phyloP scores from a whole-genome alignment of 805 yeast species.

The Candida berthetii region DNA sequence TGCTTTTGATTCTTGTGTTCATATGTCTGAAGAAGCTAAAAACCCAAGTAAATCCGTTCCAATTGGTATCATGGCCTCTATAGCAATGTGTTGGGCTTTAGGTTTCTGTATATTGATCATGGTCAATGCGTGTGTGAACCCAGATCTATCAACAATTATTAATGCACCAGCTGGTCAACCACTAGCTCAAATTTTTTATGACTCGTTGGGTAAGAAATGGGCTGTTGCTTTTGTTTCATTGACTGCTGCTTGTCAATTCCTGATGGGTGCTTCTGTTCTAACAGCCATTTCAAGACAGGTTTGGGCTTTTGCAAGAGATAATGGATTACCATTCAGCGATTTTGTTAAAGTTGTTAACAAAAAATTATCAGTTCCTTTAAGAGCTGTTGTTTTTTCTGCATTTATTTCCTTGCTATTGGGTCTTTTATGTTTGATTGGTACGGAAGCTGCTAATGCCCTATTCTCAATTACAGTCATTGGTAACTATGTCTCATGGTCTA shows the following conservation, averaged over 20 bases:
- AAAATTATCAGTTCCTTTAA: conserved; percentile 50
- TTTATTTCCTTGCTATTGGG: conserved; percentile 27
- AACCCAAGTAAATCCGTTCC: conserved; percentile 58
- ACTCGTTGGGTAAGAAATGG: conserved; percentile 57
- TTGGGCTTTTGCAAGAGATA: conserved; percentile 69
- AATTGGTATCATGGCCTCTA: conserved; percentile 45
- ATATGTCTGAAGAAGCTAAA: conserved; percentile 65
- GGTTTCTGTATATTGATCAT: conserved; percentile 52
- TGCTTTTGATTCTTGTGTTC: conserved; percentile 62
- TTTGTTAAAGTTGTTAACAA: conserved; percentile 50
- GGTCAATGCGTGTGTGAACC: conserved; percentile 44
- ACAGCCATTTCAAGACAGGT: conserved; percentile 59
- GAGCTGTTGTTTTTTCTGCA: conserved; percentile 46
- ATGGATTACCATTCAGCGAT: conserved; percentile 56
- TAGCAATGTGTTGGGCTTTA: conserved; percentile 43
- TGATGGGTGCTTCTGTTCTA: conserved; percentile 55
- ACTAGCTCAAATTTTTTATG: conserved; percentile 55
- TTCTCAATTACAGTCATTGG: conserved; percentile 34
- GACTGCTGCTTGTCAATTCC: conserved; percentile 50
- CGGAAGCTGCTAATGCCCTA: conserved; percentile 34
- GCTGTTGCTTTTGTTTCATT: conserved; percentile 56
- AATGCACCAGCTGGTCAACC: conserved; percentile 45
- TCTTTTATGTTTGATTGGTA: conserved; percentile 29
- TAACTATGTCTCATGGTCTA: conserved; percentile 31
- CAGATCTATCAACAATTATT: conserved; percentile 33